A percentile compares a stretch with the other conserved stretches of the same genome.
Evolutionary conservation across 495 filamentous ascomycete genomes (phyloP).

Genomic region (Penicillium argentinense): DNA sequence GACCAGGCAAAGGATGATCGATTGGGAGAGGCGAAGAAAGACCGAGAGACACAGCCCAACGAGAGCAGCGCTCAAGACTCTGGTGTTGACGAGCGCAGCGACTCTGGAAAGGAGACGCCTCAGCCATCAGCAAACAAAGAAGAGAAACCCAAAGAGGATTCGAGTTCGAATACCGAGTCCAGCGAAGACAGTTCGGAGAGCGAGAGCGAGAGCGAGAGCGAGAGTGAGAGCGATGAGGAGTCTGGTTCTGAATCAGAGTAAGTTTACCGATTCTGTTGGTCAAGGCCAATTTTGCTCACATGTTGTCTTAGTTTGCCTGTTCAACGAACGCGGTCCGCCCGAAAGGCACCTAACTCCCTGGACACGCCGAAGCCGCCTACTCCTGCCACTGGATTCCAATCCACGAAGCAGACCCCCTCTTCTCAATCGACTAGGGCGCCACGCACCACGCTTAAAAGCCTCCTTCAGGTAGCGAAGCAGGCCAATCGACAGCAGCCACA

Average conservation of each 20-base stretch:
- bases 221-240: neutral
- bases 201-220: too few species aligned
- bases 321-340: neutral
- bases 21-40: neutral
- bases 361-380: too few species aligned
- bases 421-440: neutral
- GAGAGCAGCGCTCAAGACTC: too few species aligned
- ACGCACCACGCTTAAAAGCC: neutral
- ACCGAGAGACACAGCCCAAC: too few species aligned
- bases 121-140: too few species aligned
- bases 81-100: too few species aligned
- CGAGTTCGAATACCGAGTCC: neutral
- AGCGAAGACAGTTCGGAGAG: too few species aligned
- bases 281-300: neutral
- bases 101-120: too few species aligned
- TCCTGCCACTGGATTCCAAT: neutral
- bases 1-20: neutral
- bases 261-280: neutral
- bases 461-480: neutral
- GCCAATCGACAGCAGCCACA: neutral
- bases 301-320: neutral
- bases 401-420: neutral
- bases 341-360: neutral
- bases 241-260: neutral
- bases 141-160: too few species aligned